These are phyloP conservation scores for Exophiala sp. DNA, from an alignment of 2,329 filamentous ascomycete species.

Conservation along the genomic window DNA sequence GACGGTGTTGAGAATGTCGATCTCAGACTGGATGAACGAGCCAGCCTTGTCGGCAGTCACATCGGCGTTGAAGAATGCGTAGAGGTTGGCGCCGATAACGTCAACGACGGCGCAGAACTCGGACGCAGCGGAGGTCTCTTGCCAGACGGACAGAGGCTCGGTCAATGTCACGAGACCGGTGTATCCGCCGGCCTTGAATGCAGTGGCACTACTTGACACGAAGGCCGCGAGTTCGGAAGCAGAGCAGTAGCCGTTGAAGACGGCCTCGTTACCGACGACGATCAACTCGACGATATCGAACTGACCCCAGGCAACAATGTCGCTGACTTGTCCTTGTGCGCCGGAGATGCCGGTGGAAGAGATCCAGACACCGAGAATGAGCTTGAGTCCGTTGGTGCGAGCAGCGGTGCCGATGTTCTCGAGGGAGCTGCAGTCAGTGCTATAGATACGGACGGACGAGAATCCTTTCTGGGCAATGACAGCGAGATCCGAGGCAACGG, in stretches of 20 bases:
- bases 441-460: slow-evolving; percentile 75
- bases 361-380: slow-evolving; percentile 89
- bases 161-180: slow-evolving; percentile 74
- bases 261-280: slow-evolving; percentile 85
- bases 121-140: slow-evolving; percentile 44
- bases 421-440: slow-evolving; percentile 83
- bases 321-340: slow-evolving; percentile 68
- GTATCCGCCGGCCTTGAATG: slow-evolving; percentile 66
- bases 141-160: slow-evolving; percentile 76
- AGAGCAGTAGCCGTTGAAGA: slow-evolving; percentile 69
- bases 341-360: slow-evolving; percentile 58
- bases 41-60: slow-evolving; percentile 65
- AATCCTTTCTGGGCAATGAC: slow-evolving; percentile 65
- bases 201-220: slow-evolving; percentile 62
- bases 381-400: slow-evolving; percentile 63
- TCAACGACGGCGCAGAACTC: slow-evolving; percentile 72
- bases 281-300: slow-evolving; percentile 76
- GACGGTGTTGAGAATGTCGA: slow-evolving; percentile 64
- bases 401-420: slow-evolving; percentile 69
- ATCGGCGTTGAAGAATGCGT: slow-evolving; percentile 86
- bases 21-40: slow-evolving; percentile 69
- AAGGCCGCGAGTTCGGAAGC: slow-evolving; percentile 65
- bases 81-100: slow-evolving; percentile 79
- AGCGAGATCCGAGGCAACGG: slow-evolving; percentile 60
- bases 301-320: slow-evolving; percentile 68